Evolutionary conservation across 805 yeast species (phyloP).

Genomic region (Teunomyces lycoperdinae): DNA sequence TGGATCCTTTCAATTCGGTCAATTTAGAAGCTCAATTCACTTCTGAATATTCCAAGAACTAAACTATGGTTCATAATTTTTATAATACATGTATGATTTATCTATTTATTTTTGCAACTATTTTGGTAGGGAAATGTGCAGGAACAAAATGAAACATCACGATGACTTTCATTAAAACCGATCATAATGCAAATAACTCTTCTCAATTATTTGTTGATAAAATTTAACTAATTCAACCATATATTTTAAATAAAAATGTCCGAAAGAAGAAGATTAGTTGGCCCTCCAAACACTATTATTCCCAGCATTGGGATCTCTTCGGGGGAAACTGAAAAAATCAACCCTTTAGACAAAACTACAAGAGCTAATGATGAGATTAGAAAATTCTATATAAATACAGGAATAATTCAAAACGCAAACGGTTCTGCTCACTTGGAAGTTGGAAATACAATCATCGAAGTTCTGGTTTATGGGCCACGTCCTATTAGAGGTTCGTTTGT

Average conservation of each 20-base stretch:
- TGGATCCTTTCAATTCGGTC: slow-evolving; percentile 22
- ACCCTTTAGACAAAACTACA: not conserved
- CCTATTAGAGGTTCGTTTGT: slow-evolving; percentile 76
- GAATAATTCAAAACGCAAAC: slow-evolving; percentile 65
- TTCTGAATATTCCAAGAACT: not conserved
- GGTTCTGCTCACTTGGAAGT: slow-evolving; percentile 83
- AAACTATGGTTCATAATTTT: not conserved
- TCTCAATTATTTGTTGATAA: not conserved
- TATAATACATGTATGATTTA: not conserved
- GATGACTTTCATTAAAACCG: not conserved
- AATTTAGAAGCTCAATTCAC: not conserved
- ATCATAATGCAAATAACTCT: not conserved
- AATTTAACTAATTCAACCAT: not conserved
- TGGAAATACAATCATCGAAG: slow-evolving; percentile 58
- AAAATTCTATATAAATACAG: slow-evolving; percentile 58
- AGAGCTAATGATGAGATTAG: slow-evolving; percentile 25
- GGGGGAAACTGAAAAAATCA: slow-evolving; percentile 3
- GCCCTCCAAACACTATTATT: slow-evolving; percentile 64
- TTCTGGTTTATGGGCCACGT: slow-evolving; percentile 83
- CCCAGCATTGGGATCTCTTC: slow-evolving; percentile 19
- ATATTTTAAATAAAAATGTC: slow-evolving; percentile 11
- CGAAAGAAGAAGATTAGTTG: slow-evolving; percentile 85
- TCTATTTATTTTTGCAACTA: not conserved
- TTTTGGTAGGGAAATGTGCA: not conserved
- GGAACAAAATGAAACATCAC: not conserved